These are phyloP conservation scores for Fomitopsis schrenkii DNA, from an alignment of 1,284 basidiomycete species.

Conservation along the genomic window DNA sequence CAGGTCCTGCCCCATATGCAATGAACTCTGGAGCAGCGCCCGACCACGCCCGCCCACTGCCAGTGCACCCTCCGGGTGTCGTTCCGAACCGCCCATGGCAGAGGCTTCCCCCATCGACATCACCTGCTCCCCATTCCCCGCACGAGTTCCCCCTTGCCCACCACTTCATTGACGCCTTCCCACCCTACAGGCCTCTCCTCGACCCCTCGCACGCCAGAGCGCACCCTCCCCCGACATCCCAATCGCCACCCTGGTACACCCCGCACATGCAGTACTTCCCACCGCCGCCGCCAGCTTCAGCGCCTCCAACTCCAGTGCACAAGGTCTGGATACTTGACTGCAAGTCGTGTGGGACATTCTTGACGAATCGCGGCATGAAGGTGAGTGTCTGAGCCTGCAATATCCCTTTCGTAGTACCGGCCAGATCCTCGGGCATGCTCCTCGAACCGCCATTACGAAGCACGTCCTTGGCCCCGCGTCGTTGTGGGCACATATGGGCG, in stretches of 20 bases:
- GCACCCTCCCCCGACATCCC: neutral
- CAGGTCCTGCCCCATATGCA: neutral
- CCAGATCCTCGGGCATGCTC: neutral
- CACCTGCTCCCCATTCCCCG: neutral
- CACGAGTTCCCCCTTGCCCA: neutral
- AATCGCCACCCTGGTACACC: slow-evolving; percentile 7
- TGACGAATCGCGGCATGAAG: slow-evolving; percentile 86
- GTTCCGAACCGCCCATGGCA: neutral
- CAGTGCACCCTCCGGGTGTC: neutral
- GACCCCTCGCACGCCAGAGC: neutral
- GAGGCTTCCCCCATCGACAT: neutral
- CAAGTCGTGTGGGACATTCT: slow-evolving; percentile 66
- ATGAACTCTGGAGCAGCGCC: neutral
- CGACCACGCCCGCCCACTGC: neutral
- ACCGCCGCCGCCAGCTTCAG: slow-evolving; percentile 15
- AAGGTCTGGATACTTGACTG: slow-evolving; percentile 83
- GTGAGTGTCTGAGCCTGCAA: slow-evolving; percentile 31
- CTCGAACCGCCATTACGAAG: neutral
- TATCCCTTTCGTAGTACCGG: neutral
- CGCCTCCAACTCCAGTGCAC: slow-evolving; percentile 31
- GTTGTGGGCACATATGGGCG: neutral
- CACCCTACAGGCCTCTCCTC: neutral
- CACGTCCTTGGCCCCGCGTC: neutral
- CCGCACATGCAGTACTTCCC: slow-evolving; percentile 12
- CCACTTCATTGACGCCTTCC: neutral